Evolutionary conservation across 73 alveolate genomes (phyloP).

Genomic region (Durusdinium trenchii): DNA sequence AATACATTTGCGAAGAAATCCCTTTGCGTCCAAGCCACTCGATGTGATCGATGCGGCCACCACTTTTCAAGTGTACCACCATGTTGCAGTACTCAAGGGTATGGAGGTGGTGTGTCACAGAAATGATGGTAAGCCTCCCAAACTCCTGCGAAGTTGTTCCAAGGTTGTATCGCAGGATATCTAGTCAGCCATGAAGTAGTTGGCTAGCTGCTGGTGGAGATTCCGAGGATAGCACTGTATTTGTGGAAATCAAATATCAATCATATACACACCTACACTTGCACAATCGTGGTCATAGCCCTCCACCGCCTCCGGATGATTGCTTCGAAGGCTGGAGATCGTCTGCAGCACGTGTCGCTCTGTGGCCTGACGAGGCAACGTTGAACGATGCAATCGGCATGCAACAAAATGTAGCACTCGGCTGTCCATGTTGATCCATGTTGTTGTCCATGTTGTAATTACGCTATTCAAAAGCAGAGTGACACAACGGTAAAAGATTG

Average conservation of each 20-base stretch:
- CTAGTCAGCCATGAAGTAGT: background rate
- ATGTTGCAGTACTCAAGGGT: constrained; percentile 92
- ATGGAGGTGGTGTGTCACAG: constrained; percentile 68
- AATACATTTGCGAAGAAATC: background rate
- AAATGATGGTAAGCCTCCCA: constrained; percentile 76
- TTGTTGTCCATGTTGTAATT: background rate
- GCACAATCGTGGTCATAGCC: background rate
- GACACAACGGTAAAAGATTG: background rate
- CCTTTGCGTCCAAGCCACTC: background rate
- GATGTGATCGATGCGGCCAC: constrained; percentile 63
- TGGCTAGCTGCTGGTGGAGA: background rate
- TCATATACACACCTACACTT: background rate
- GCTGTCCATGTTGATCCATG: background rate
- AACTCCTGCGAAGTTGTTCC: background rate
- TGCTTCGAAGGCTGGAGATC: constrained; percentile 91
- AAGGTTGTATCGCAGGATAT: background rate
- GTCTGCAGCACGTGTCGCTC: constrained; percentile 94
- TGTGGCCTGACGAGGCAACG: constrained; percentile 69
- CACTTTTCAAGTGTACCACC: constrained; percentile 87
- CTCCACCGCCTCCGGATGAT: constrained; percentile 70
- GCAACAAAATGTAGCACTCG: background rate
- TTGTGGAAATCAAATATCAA: background rate
- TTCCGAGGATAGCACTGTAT: background rate
- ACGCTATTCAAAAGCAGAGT: background rate
- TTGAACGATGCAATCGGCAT: too few relatives aligned